These are phyloP conservation scores for Barnettozyma vustinii DNA, from an alignment of 805 yeast genomes.

Conservation along the genomic window DNA sequence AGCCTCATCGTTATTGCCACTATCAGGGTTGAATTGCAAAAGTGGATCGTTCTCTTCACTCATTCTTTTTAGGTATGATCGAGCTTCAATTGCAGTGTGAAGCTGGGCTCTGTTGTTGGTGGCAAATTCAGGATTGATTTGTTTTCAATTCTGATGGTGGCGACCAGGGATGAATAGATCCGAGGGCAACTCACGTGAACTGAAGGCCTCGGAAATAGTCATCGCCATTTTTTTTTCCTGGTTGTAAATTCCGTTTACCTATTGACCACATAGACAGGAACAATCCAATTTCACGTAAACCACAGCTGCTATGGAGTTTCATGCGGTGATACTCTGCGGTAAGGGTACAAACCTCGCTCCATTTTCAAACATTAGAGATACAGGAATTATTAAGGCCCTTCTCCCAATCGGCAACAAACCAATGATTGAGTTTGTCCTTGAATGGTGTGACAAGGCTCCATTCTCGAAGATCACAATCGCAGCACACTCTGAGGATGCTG, in stretches of 20 bases:
- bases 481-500: conserved; percentile 41
- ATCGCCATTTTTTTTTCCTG: background rate
- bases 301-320: conserved; percentile 66
- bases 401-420: conserved; percentile 88
- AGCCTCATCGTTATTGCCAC: conserved; percentile 11
- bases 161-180: background rate
- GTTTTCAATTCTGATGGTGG: background rate
- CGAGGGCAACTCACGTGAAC: background rate
- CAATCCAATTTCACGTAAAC: background rate
- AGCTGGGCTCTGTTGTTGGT: background rate
- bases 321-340: conserved; percentile 88
- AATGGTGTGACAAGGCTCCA: conserved; percentile 89
- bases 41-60: conserved; percentile 74
- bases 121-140: background rate
- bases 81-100: background rate
- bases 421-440: conserved; percentile 79
- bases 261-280: background rate
- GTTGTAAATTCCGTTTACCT: background rate
- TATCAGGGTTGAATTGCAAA: conserved; percentile 42
- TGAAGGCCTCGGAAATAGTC: background rate
- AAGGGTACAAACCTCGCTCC: conserved; percentile 72
- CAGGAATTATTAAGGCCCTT: conserved; percentile 77
- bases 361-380: conserved; percentile 52
- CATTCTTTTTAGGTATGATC: conserved; percentile 26
- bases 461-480: conserved; percentile 68